Percentiles rank a stretch among this genome's conserved stretches.
Conservation (phyloP, 257 asterid genomes). For the Scutellaria barbata region DNA sequence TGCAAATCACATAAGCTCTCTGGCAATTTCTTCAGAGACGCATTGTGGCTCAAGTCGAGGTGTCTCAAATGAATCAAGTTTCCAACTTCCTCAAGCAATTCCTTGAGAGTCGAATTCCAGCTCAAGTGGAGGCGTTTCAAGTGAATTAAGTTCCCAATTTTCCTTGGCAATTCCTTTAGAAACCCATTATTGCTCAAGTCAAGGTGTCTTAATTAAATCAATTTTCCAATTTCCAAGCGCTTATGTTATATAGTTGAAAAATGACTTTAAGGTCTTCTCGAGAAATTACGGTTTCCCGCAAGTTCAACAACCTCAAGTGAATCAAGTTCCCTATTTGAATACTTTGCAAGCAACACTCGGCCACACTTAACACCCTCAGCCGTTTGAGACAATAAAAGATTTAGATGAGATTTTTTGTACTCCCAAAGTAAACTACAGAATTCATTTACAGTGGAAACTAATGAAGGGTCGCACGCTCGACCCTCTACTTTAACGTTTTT, state of each 20-base stretch:
- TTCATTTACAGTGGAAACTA: not conserved
- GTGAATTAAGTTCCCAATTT: not conserved
- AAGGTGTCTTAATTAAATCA: not conserved
- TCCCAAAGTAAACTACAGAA: conserved; percentile 3
- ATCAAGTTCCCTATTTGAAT: not conserved
- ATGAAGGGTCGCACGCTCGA: not conserved
- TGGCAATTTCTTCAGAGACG: not conserved
- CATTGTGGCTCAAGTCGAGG: not conserved
- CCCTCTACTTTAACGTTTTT: not conserved
- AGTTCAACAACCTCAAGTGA: conserved; percentile 10
- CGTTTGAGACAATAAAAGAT: not conserved
- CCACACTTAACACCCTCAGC: not conserved
- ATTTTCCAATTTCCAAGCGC: not conserved
- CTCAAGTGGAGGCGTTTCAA: not conserved
- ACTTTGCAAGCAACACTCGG: not conserved
- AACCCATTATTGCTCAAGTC: not conserved
- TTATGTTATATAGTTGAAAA: not conserved
- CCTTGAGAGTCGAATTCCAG: not conserved
- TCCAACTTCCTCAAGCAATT: not conserved
- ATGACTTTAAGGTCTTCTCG: not conserved
- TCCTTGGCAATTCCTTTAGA: not conserved
- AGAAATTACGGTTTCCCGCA: not conserved
- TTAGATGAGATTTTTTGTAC: not conserved
- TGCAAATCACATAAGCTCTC: not conserved
- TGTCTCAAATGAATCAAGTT: not conserved